Evolutionary conservation across 371 early-diverging fungal species (phyloP).

Genomic region (Actinomortierella wolfii): DNA sequence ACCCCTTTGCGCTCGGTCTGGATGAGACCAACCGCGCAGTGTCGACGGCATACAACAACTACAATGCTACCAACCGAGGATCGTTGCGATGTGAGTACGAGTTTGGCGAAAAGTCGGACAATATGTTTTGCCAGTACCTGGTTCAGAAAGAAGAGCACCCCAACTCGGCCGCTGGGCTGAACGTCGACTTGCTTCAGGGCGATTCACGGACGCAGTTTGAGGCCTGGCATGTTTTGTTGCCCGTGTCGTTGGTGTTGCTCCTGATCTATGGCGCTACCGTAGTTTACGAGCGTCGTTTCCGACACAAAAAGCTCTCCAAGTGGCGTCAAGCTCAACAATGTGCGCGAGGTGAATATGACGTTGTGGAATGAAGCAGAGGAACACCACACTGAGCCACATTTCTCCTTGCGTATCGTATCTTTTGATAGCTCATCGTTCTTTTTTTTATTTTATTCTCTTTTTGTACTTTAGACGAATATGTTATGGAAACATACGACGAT

Average conservation of each 20-base stretch:
- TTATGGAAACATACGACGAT: conserved; percentile 36
- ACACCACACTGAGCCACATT: conserved; percentile 1
- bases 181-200: too few species aligned
- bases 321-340: conserved; percentile 16
- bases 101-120: conserved; percentile 16
- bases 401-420: background rate
- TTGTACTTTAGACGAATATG: conserved; percentile 19
- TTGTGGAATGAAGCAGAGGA: background rate
- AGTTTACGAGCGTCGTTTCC: conserved; percentile 23
- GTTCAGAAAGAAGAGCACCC: conserved; percentile 1
- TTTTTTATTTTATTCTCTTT: background rate
- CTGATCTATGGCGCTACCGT: conserved; percentile 25
- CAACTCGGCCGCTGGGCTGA: too few species aligned
- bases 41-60: conserved; percentile 1
- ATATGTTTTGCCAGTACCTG: conserved; percentile 27
- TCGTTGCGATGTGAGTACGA: conserved; percentile 32
- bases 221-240: conserved; percentile 29
- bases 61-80: conserved; percentile 10
- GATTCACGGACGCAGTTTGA: conserved; percentile 2
- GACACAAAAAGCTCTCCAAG: conserved; percentile 17
- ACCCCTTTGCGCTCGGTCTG: conserved; percentile 31
- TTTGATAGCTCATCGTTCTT: background rate
- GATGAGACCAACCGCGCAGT: conserved; percentile 29
- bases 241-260: conserved; percentile 15
- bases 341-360: conserved; percentile 18